phyloP scores from a whole-genome alignment of 2,329 filamentous ascomycete species.

The Coleophoma cylindrospora region DNA sequence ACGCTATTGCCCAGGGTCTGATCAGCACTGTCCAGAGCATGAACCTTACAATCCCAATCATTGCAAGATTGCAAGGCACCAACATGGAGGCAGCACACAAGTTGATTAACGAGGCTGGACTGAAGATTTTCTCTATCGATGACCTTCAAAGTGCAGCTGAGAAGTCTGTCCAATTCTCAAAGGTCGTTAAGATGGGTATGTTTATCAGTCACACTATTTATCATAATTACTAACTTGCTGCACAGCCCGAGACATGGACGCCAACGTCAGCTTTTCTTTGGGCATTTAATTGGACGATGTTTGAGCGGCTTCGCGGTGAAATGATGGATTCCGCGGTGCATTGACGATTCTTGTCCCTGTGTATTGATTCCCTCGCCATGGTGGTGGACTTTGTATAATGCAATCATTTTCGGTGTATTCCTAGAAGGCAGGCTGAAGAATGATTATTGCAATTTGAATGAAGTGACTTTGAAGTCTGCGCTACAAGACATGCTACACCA shows the following conservation, averaged over 20 bases:
- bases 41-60: constrained; percentile 94
- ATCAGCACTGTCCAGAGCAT: constrained; percentile 93
- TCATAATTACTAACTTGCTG: constrained; percentile 1
- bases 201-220: constrained; percentile 17
- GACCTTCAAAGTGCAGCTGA: constrained; percentile 96
- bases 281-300: constrained; percentile 53
- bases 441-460: background rate
- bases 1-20: constrained; percentile 92
- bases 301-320: constrained; percentile 32
- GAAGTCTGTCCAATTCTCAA: constrained; percentile 98
- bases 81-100: constrained; percentile 95
- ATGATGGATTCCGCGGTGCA: constrained; percentile 1
- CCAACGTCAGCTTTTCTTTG: constrained; percentile 90
- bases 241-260: constrained; percentile 87
- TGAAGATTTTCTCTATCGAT: constrained; percentile 99
- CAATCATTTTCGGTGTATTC: constrained; percentile 5
- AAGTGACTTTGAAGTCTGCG: too few relatives aligned
- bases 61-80: constrained; percentile 94
- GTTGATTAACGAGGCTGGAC: constrained; percentile 90
- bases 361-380: constrained; percentile 26
- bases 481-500: too few relatives aligned
- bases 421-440: background rate
- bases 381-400: constrained; percentile 26
- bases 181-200: constrained; percentile 97
- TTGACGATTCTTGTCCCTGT: constrained; percentile 16